Evolutionary conservation across 140 eudicot genomes (phyloP), one percentile per base, ranked within the genome.

Genomic region (Anethum foeniculum): DNA sequence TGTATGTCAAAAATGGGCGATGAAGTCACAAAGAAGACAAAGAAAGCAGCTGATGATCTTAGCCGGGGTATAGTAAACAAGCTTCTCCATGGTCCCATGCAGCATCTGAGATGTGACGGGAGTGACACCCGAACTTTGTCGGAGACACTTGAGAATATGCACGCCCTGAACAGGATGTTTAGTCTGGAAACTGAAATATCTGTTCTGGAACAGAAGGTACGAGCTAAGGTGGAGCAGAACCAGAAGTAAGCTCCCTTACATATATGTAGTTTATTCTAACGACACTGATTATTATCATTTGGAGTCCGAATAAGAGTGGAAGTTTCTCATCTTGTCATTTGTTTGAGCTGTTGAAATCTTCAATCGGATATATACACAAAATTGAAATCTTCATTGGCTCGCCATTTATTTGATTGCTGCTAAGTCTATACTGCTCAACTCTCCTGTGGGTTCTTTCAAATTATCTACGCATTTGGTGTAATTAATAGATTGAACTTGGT

Each of bases 71-170:
- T 94, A 36, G 96, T 94, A 38, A 94, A 94, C 88, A 94, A 94
- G 86, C 90, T 94, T 51, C 94, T 94, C 60, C 98, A 94, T 43
- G 98, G 97, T 36, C 98, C 98, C 6, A 89, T 92, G 93, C 96
- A 90, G 88, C 98, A 94, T 77, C 77, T 94, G 81, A 90, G 98
- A 85, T 94, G 96, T 78, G 96, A 94, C 75, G 98, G 97, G 80
- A 94, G 94, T 71, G 97, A 94, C 73, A 89, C 85, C 62, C 87
- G 97, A 68, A 94, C 97, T 38, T 80, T 94, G 82, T 88, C 83
- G 21, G 98, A 94, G 81, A 94, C 98, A 12, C 96, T 94, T 7
- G 98, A 94, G 82, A 94, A 94, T 77, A 94, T 94, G 98, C 96
- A 94, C 79, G 98, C 98, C 43, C 90, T 94, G 11, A 92, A 94